Evolutionary conservation across 2,329 filamentous ascomycete species (phyloP).

Genomic region (Colletotrichum godetiae): DNA sequence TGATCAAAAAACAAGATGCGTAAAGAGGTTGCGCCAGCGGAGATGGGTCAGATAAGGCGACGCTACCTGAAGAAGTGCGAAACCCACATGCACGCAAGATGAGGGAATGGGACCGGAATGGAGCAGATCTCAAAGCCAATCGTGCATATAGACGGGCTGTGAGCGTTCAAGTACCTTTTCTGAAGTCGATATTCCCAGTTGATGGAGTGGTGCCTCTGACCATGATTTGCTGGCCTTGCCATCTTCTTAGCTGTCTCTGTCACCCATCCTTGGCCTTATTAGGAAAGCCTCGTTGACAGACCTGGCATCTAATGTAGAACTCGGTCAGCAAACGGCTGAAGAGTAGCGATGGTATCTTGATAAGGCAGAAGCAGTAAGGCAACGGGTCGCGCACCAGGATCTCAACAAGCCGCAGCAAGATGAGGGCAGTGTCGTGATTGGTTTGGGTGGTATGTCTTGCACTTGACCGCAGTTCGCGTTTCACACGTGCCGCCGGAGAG

Average conservation of each 20-base stretch:
- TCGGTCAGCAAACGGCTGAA: neutral
- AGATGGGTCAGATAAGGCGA: neutral
- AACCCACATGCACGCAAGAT: neutral
- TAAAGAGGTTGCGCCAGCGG: neutral
- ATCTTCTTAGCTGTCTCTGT: neutral
- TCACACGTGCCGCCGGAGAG: neutral
- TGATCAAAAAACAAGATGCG: neutral
- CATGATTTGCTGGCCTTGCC: neutral
- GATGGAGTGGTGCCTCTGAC: neutral
- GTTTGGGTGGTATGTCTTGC: neutral
- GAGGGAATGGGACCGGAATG: neutral
- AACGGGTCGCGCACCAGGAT: neutral
- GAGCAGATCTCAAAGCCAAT: neutral
- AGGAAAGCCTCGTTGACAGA: neutral
- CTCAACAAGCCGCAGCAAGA: neutral
- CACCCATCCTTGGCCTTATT: neutral
- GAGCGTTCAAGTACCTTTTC: neutral
- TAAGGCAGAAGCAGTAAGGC: constrained; percentile 16
- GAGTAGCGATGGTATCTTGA: neutral
- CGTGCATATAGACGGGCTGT: neutral
- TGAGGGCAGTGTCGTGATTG: neutral
- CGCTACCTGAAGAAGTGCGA: neutral
- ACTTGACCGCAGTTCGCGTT: neutral
- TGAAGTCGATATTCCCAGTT: neutral
- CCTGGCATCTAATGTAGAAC: neutral